Conservation (phyloP, 2,329 filamentous ascomycete species). For the Zymoseptoria crescenta region DNA sequence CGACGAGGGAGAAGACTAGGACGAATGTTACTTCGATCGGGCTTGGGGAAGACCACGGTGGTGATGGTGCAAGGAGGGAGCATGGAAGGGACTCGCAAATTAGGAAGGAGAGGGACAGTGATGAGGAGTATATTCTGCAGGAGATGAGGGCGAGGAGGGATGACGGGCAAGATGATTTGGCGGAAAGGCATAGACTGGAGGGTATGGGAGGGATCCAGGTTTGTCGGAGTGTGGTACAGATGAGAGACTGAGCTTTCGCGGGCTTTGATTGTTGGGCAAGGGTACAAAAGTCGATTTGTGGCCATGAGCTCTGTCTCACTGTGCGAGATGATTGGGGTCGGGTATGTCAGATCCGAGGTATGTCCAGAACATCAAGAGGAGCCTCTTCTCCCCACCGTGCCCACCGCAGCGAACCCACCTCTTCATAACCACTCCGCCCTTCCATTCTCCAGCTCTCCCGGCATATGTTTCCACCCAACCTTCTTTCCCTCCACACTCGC, state of each 20-base stretch:
- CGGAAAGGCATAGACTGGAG: not conserved
- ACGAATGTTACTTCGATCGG: slow-evolving; percentile 5
- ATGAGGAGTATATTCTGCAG: slow-evolving; percentile 17
- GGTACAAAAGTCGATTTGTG: not conserved
- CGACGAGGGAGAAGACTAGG: slow-evolving; percentile 3
- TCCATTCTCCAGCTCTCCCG: slow-evolving; percentile 43
- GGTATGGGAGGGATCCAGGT: slow-evolving; percentile 14
- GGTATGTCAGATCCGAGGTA: not conserved
- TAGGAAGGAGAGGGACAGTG: slow-evolving; percentile 5
- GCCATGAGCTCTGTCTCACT: no score
- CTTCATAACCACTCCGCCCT: slow-evolving; percentile 33
- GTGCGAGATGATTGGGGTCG: not conserved
- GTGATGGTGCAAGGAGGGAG: slow-evolving; percentile 2
- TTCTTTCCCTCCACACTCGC: slow-evolving; percentile 40
- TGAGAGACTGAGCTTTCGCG: slow-evolving; percentile 1
- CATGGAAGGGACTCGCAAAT: slow-evolving; percentile 9
- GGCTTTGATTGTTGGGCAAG: not conserved
- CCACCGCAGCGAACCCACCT: not conserved
- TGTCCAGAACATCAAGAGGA: not conserved
- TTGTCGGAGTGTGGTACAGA: slow-evolving; percentile 14
- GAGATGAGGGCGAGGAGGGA: slow-evolving; percentile 7
- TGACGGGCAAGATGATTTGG: not conserved
- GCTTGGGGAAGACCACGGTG: not conserved
- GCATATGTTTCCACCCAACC: slow-evolving; percentile 47
- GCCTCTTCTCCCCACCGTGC: not conserved